Evolutionary conservation across 495 filamentous ascomycete species (phyloP), one percentile per base, ranked within the genome.

Genomic region (Lasiosphaeria ovina): DNA sequence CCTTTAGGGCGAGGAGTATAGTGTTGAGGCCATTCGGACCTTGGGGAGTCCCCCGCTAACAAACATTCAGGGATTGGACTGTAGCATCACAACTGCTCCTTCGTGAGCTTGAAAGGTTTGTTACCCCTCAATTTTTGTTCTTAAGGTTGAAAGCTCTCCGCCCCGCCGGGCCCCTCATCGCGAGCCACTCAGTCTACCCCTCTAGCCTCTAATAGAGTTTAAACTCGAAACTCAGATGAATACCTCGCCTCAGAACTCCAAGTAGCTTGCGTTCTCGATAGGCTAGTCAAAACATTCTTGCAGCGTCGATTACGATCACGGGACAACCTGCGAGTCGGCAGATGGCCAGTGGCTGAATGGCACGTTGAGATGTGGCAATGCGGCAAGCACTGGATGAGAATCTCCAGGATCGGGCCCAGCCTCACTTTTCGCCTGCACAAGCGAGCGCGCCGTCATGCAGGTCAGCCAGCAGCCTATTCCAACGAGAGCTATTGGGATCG

Each of bases 371-470:
- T 65, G 59, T 65, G 62, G 62, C 58, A 55, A 57, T 54, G 54
- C 32, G 58, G 32, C 36, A 55, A 42, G 59, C 45, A 65, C 62
- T 65, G 62, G 62, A 62, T 33, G 50, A 57, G 58, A 58, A 51
- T 42, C 24, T 44, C 57, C 34, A 24, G 35, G 24, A 54, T 16
- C 58, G 24, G 54, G 52, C 60, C 62, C 59, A 65, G 62, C 62
- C 59, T 65, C 62, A 65, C 62, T 65, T 65, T 64, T 55, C 36
- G 53, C 17, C 45, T 54, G 54, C 55, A 56, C 5, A 34, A 65
- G 47, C 50, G 57, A 56, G 44, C 17, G 59, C 40, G 51, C 50
- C 49, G 45, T 58, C 54, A 57, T 65, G 62, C 62, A 58, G 59
- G 62, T 65, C 62, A 62, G 60, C 53, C 35, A 35, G 54, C 50